Evolutionary conservation across 805 yeast species (phyloP).

Genomic region (Brettanomyces nanus): DNA sequence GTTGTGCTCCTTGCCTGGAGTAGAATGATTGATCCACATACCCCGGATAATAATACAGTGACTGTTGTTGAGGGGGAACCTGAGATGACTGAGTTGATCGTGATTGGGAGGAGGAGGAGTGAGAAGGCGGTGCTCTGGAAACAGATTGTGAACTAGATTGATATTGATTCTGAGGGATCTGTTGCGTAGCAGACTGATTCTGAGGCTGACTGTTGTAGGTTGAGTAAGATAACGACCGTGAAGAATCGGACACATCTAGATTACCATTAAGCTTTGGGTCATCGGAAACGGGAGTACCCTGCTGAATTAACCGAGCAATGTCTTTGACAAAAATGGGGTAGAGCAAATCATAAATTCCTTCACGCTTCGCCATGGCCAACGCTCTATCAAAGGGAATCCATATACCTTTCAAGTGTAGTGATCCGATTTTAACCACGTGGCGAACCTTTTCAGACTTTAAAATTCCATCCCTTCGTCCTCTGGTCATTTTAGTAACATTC

Average conservation of each 20-base stretch:
- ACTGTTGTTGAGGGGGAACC: conserved; percentile 1
- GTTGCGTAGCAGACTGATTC: no score
- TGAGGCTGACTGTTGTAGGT: not conserved
- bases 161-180: no score
- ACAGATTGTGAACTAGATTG: no score
- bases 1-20: not conserved
- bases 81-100: no score
- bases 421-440: conserved; percentile 63
- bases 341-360: conserved; percentile 49
- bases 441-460: conserved; percentile 54
- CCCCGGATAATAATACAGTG: conserved; percentile 8
- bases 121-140: no score
- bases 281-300: conserved; percentile 24
- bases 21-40: conserved; percentile 14
- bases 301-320: conserved; percentile 39
- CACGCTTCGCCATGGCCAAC: conserved; percentile 58
- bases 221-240: not conserved
- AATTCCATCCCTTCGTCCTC: conserved; percentile 66
- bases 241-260: no score
- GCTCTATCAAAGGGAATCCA: conserved; percentile 71
- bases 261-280: no score
- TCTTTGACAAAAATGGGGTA: conserved; percentile 59
- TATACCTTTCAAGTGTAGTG: conserved; percentile 63
- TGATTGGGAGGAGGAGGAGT: no score
- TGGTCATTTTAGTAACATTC: conserved; percentile 62